Conservation (phyloP, 805 yeast species). For the Lachancea kluyveri region DNA sequence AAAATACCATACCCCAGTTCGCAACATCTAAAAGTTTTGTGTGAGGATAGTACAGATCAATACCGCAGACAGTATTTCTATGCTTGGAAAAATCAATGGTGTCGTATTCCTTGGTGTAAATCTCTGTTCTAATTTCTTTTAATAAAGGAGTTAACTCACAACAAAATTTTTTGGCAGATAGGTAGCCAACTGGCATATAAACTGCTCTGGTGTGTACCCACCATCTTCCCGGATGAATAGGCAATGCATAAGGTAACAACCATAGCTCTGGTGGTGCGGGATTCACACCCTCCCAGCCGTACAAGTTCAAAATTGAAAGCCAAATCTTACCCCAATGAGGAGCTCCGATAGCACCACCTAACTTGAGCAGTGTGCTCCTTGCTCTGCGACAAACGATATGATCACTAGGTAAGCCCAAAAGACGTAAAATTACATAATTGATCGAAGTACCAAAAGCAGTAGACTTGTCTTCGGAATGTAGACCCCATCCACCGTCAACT, state of each 20-base stretch:
- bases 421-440: slow-evolving; percentile 75
- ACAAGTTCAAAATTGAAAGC: slow-evolving; percentile 72
- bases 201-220: slow-evolving; percentile 98
- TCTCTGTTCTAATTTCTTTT: slow-evolving; percentile 62
- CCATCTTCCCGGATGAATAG: slow-evolving; percentile 94
- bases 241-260: slow-evolving; percentile 73
- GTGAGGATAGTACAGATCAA: slow-evolving; percentile 93
- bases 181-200: slow-evolving; percentile 79
- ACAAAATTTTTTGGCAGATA: slow-evolving; percentile 49
- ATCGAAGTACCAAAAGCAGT: slow-evolving; percentile 93
- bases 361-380: slow-evolving; percentile 52
- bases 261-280: slow-evolving; percentile 98
- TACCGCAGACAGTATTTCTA: slow-evolving; percentile 83
- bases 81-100: slow-evolving; percentile 60
- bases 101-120: slow-evolving; percentile 63
- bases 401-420: slow-evolving; percentile 66
- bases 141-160: slow-evolving; percentile 63
- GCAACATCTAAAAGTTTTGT: slow-evolving; percentile 55
- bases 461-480: slow-evolving; percentile 85
- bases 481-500: slow-evolving; percentile 99
- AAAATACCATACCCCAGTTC: slow-evolving; percentile 53
- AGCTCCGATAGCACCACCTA: slow-evolving; percentile 85
- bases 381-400: slow-evolving; percentile 81
- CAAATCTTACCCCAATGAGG: slow-evolving; percentile 99
- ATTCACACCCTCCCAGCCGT: slow-evolving; percentile 94